Base-by-base conservation (phyloP, 2,329 filamentous ascomycete genomes). In the Cylindrodendrum hubeiense region DNA sequence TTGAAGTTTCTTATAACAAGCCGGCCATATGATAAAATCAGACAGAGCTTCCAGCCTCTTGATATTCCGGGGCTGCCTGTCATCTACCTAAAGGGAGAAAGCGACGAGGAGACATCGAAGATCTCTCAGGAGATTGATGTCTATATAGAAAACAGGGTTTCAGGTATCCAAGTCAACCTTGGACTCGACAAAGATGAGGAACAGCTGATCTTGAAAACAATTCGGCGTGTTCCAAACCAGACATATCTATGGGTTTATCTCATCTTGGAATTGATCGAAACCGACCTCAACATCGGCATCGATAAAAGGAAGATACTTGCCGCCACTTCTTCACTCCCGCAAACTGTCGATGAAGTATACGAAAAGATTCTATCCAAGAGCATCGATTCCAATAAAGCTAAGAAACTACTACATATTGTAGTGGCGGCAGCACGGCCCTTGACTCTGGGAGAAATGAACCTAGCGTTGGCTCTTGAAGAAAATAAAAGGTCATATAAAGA, bases 1-100 rank as follows among this genome's bases (percentile, higher is more conserved):
- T 41, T 82, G 6, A 83, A 81, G 55, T 79, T 83, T 56, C 71
- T 84, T 1, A 17, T 77, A 6, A 79, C 75, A 0, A 79, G 77
- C 57, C 72, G 77, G 3, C 74, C 75, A 0, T 78, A 79, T 57
- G 41, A 63, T 2, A 47, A 74, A 0, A 77, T 79, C 17, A 9
- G 51, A 17, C 24, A 34, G 24, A 58, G 22, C 34, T 77, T 76
- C 51, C 63, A 66, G 5, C 39, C 33, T 17, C 39, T 68, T 10
- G 17, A 60, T 10, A 37, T 51, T 17, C 43, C 34, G 4, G 53
- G 26, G 1, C 33, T 67, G 5, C 65, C 71, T 3, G 44, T 65
- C 1, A 68, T 75, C 19, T 69, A 71, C 19, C 53, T 75, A 1
- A 60, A 47, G 2, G 70, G 68, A 7, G 71, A 74, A 53, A 61